Evolutionary conservation across 129 eudicot species (phyloP), one percentile per base, ranked within the genome.

Genomic region (Flaveria robusta): DNA sequence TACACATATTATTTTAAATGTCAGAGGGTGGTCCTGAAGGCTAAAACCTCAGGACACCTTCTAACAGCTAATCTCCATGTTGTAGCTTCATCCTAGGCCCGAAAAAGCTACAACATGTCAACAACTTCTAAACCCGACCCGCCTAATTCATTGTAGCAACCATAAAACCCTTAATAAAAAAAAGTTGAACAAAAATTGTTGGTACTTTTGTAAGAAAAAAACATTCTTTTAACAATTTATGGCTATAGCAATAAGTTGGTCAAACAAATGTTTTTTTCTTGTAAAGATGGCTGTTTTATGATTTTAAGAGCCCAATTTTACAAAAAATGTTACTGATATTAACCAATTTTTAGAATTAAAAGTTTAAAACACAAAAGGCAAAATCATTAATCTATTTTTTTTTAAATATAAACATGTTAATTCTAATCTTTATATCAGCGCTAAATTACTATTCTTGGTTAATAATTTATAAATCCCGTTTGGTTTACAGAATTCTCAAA

Each of bases 381-480:
- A 47, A 13, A 4, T 14, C 3, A 47, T 2, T 0, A 3, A 2
- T 43, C 12, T 1, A n/a, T n/a, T n/a, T n/a, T n/a, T n/a, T n/a
- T n/a, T n/a, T n/a, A n/a, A n/a, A n/a, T n/a, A n/a, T n/a, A n/a
- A n/a, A n/a, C n/a, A n/a, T n/a, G n/a, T n/a, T n/a, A n/a, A 14
- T 70, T 68, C 10, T 10, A 9, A 51, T 7, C 6, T 67, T 24
- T 22, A 66, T 1, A 14, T 52, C 62, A 42, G 45, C 72, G 68
- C 47, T 22, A 63, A 39, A 15, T 41, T 42, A 64, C 83, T 79
- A 64, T 79, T 79, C 67, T 26, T 72, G 24, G 78, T 78, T 77
- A 78, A 69, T 13, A 18, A 29, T 18, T n/a, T n/a, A n/a, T n/a
- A n/a, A n/a, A n/a, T n/a, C n/a, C n/a, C n/a, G n/a, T n/a, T n/a